Base-by-base conservation (phyloP, 1,284 basidiomycete genomes). In the Ganoderma multipileum region DNA sequence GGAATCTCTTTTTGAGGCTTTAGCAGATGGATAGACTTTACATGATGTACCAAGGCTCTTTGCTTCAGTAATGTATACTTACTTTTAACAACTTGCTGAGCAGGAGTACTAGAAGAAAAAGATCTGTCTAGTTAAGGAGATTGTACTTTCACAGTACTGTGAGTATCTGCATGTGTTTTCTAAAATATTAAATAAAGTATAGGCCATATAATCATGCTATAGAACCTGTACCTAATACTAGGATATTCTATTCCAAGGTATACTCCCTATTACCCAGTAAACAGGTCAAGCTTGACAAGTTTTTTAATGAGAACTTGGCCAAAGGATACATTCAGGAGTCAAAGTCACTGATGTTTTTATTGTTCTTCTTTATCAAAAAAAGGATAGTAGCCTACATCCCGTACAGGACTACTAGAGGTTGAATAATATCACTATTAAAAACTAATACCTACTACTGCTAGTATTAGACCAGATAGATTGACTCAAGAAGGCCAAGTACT, bases 291-390 rank as follows among this genome's bases (percentile, higher is more conserved):
- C 57, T 71, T 18, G 50, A 68, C 44, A 30, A 60, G 41, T 81
- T 78, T 68, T n/a, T 81, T 2, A 68, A 78, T 9, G 79, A 81
- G 41, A 80, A 80, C 63, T 73, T 81, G 0, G 20, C 52, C 4
- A 73, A 54, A 12, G 72, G 77, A 2, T 60, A 59, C 8, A 79
- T 79, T 30, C 57, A 67, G 0, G 69, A 64, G 9, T 79, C 79
- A 0, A 78, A 75, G 28, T 76, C 77, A 2, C 74, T 75, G 0
- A 73, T 74, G 59, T 77, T 67, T 0, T 52, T 80, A 0, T 79
- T 81, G 0, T 74, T 82, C 54, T 76, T 84, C n/a, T 84, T 83
- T 66, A 76, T 82, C 23, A 77, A 78, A 59, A 84, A 74, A 82
- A 83, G 72, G 81, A 83, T 67, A 78, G 79, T 7, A 64, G 67